A percentile compares a stretch with the other conserved stretches of the same genome.
Conservation (phyloP, 75 land plant genomes). For the Picea sitchensis region DNA sequence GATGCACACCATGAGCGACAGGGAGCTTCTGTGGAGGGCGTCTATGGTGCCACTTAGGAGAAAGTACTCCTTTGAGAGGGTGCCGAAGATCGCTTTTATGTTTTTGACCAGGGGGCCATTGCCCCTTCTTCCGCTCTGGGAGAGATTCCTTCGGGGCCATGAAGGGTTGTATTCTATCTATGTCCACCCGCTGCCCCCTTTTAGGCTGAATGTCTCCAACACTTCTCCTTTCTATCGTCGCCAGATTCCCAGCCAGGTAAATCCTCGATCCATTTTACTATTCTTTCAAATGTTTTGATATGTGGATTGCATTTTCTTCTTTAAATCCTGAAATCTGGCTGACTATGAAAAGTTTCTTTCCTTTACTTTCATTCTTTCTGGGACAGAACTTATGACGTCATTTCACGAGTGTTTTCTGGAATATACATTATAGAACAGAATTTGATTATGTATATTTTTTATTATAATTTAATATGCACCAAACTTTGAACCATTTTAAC, state of each 20-base stretch:
- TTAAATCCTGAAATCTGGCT: too few species aligned
- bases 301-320: too few species aligned
- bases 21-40: conserved; percentile 54
- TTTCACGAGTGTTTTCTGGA: too few species aligned
- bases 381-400: too few species aligned
- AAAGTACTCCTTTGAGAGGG: conserved; percentile 33
- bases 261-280: background rate
- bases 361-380: too few species aligned
- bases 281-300: too few species aligned
- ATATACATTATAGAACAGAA: too few species aligned
- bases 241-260: conserved; percentile 72
- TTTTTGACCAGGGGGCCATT: conserved; percentile 67
- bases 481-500: too few species aligned
- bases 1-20: conserved; percentile 42
- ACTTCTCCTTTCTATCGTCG: conserved; percentile 52
- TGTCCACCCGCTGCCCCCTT: conserved; percentile 52
- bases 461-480: too few species aligned
- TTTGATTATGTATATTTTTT: too few species aligned
- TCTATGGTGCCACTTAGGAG: conserved; percentile 34
- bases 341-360: too few species aligned
- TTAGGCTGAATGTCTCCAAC: conserved; percentile 21
- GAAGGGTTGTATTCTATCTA: conserved; percentile 53
- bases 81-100: conserved; percentile 70
- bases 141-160: conserved; percentile 56
- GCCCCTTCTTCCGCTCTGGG: conserved; percentile 75